These are phyloP conservation scores for Colletotrichum sp. DNA, from an alignment of 2,329 filamentous ascomycete species.

Conservation along the genomic window DNA sequence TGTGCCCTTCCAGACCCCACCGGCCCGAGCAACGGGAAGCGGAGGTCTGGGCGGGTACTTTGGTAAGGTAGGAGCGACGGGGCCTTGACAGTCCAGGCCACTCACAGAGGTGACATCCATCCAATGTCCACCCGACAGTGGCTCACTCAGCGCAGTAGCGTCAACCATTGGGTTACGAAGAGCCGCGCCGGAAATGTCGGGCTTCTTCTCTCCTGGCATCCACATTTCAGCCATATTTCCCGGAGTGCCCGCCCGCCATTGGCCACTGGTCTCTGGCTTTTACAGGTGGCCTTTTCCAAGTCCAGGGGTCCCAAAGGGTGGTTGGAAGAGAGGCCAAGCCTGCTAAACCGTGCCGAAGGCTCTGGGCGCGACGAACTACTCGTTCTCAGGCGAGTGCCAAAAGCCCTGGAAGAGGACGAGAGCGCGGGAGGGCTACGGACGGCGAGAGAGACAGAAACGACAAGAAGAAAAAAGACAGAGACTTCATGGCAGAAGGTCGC, in stretches of 20 bases:
- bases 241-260: background rate
- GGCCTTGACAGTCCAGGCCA: background rate
- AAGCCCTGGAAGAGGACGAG: background rate
- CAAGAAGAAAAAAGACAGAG: background rate
- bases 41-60: background rate
- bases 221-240: background rate
- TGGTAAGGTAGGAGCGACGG: background rate
- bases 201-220: background rate
- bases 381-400: background rate
- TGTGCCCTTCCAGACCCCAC: conserved; percentile 8
- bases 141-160: background rate
- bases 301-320: background rate
- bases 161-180: background rate
- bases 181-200: background rate
- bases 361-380: background rate
- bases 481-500: background rate
- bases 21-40: background rate
- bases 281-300: conserved; percentile 16
- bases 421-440: background rate
- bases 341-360: background rate
- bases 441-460: background rate
- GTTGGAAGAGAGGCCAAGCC: conserved; percentile 1
- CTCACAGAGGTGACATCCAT: background rate
- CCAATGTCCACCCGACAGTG: background rate
- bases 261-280: background rate